These are phyloP conservation scores for Cucumis melo DNA, from an alignment of 306 rosid genomes.

Conservation along the genomic window DNA sequence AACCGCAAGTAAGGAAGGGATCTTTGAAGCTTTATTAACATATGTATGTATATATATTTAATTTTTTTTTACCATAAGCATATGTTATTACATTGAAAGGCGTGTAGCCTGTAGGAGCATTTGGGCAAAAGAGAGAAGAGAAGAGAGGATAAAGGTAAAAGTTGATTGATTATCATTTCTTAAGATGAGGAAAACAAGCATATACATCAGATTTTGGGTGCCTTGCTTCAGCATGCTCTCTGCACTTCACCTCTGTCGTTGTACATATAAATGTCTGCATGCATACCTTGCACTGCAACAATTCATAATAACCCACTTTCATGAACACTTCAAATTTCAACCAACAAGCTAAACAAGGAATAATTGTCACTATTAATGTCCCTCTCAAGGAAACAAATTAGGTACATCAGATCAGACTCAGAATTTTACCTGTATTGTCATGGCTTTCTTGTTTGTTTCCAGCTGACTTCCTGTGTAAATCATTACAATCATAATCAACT, in stretches of 20 bases:
- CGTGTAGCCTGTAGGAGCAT: not conserved
- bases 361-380: not conserved
- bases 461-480: conserved; percentile 35
- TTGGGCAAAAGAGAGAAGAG: not conserved
- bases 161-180: conserved; percentile 16
- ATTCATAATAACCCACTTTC: not conserved
- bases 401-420: not conserved
- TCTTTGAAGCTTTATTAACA: not conserved
- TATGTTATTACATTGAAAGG: not conserved
- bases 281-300: conserved; percentile 53
- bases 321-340: not conserved
- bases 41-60: no score
- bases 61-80: not conserved
- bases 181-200: conserved; percentile 43
- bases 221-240: conserved; percentile 54
- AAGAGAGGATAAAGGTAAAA: not conserved
- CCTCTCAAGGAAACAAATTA: not conserved
- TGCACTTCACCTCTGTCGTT: conserved; percentile 49
- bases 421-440: conserved; percentile 28
- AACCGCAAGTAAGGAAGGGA: not conserved
- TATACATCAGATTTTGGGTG: conserved; percentile 45
- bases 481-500: not conserved
- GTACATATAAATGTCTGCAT: conserved; percentile 61
- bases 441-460: conserved; percentile 37
- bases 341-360: not conserved